Conservation (phyloP, 2,329 filamentous ascomycete genomes). For the Tolypocladium album region DNA sequence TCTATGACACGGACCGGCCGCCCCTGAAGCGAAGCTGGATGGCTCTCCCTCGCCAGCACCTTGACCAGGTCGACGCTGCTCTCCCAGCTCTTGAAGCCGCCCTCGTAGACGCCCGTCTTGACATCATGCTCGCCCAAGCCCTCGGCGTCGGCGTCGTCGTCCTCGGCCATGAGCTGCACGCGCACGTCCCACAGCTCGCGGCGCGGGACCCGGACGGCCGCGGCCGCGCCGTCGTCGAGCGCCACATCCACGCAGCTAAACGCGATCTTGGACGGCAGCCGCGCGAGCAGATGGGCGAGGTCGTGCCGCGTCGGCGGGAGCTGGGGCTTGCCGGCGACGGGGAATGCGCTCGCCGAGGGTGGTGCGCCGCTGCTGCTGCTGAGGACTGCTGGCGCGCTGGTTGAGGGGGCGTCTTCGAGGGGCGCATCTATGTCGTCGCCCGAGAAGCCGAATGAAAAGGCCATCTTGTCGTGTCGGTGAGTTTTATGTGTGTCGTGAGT, state of each 20-base stretch:
- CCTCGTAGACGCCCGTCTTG: slow-evolving; percentile 73
- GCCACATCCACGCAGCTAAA: slow-evolving; percentile 52
- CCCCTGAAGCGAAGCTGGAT: slow-evolving; percentile 18
- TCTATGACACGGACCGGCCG: slow-evolving; percentile 38
- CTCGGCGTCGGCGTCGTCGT: slow-evolving; percentile 36
- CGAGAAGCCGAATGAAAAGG: slow-evolving; percentile 51
- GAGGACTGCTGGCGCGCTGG: not conserved
- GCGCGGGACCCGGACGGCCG: slow-evolving; percentile 47
- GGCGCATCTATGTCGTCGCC: slow-evolving; percentile 52
- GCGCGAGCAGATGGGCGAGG: slow-evolving; percentile 38
- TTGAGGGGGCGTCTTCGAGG: not conserved
- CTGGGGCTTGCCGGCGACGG: slow-evolving; percentile 49
- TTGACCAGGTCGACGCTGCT: slow-evolving; percentile 72
- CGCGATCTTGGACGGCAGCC: slow-evolving; percentile 63
- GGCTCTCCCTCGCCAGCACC: slow-evolving; percentile 39
- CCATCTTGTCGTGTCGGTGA: slow-evolving; percentile 16
- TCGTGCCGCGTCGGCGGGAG: slow-evolving; percentile 43
- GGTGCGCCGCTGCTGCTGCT: slow-evolving; percentile 11
- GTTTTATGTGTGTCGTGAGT: not conserved
- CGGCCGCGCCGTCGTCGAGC: slow-evolving; percentile 39
- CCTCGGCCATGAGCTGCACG: slow-evolving; percentile 70
- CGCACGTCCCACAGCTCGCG: slow-evolving; percentile 75
- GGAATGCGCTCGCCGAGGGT: slow-evolving; percentile 36
- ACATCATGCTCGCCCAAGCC: slow-evolving; percentile 62
- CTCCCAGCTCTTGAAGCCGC: slow-evolving; percentile 85